These are phyloP conservation scores for Salix koriyanagi DNA, from an alignment of 345 rosid species.

Conservation along the genomic window DNA sequence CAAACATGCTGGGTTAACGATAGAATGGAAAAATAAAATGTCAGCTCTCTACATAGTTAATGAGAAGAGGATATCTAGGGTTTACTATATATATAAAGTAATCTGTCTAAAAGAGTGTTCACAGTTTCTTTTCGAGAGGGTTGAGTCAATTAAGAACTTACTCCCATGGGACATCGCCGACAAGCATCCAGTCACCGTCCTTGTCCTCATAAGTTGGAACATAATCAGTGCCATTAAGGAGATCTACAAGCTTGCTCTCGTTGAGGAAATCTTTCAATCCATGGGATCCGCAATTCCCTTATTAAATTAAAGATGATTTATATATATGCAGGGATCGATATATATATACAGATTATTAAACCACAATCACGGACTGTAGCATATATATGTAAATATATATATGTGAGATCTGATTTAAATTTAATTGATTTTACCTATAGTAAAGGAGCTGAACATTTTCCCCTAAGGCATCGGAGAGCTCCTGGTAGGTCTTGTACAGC, in stretches of 20 bases:
- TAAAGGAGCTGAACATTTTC: slow-evolving; percentile 82
- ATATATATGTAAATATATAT: not conserved
- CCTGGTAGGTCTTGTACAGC: slow-evolving; percentile 61
- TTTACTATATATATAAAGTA: not conserved
- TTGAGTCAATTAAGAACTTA: slow-evolving; percentile 20
- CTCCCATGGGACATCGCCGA: slow-evolving; percentile 98
- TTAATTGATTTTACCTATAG: slow-evolving; percentile 35
- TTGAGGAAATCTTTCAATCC: slow-evolving; percentile 78
- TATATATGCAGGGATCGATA: too few species aligned
- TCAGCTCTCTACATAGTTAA: not conserved
- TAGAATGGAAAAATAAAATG: not conserved
- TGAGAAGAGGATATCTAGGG: not conserved
- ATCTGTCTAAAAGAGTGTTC: not conserved
- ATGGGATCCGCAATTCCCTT: slow-evolving; percentile 67
- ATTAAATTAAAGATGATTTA: too few species aligned
- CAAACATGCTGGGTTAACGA: slow-evolving; percentile 67
- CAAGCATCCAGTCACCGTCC: slow-evolving; percentile 97
- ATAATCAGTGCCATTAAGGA: slow-evolving; percentile 64
- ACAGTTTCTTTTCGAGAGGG: not conserved
- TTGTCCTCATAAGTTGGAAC: slow-evolving; percentile 91
- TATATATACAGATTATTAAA: not conserved
- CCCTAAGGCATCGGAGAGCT: slow-evolving; percentile 62
- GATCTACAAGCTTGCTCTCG: slow-evolving; percentile 66
- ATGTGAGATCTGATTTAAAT: not conserved
- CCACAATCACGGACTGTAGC: not conserved